These are phyloP conservation scores for Centrapalus pauciflorus DNA, from an alignment of 129 eudicot species.

Conservation along the genomic window DNA sequence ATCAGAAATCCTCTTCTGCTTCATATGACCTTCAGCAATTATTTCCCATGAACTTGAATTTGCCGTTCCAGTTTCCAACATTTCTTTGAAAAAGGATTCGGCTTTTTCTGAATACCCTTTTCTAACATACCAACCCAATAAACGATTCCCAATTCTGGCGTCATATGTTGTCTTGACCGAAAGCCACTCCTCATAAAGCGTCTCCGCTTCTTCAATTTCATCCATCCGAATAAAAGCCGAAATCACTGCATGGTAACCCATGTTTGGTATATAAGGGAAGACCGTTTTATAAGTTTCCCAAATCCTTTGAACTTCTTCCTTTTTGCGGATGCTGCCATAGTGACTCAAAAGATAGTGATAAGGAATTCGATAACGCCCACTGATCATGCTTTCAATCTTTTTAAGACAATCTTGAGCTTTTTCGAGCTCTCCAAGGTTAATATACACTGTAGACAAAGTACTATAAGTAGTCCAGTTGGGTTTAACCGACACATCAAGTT, in stretches of 20 bases:
- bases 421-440: constrained; percentile 39
- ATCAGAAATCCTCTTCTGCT: constrained; percentile 38
- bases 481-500: constrained; percentile 34
- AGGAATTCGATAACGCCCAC: constrained; percentile 49
- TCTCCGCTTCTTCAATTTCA: constrained; percentile 64
- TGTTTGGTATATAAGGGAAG: constrained; percentile 47
- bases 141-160: constrained; percentile 54
- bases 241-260: constrained; percentile 62
- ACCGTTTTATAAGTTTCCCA: constrained; percentile 57
- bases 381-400: constrained; percentile 46
- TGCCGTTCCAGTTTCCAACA: constrained; percentile 62
- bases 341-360: constrained; percentile 69
- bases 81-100: constrained; percentile 49
- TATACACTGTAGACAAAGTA: constrained; percentile 53
- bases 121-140: constrained; percentile 55
- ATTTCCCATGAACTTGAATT: constrained; percentile 71
- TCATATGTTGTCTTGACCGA: constrained; percentile 39
- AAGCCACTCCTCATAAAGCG: constrained; percentile 66
- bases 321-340: constrained; percentile 49
- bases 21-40: constrained; percentile 51
- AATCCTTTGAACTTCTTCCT: constrained; percentile 55
- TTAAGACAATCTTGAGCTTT: constrained; percentile 56
- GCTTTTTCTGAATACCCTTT: constrained; percentile 51
- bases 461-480: constrained; percentile 74
- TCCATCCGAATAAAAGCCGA: constrained; percentile 51